Conservation (phyloP, 805 yeast genomes). For the Blastobotrys chiropterorum region DNA sequence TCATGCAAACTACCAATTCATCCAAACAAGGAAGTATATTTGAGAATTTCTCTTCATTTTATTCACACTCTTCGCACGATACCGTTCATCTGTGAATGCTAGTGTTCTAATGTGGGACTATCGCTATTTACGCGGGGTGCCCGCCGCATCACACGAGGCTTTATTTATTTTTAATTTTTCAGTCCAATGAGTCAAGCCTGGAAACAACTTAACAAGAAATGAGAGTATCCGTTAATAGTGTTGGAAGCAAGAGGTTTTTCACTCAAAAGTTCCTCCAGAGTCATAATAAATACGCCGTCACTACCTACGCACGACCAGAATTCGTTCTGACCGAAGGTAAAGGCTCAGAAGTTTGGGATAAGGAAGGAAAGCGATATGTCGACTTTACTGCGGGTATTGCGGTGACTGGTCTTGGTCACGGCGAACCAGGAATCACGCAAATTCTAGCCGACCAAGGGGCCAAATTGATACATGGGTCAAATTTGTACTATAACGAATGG, state of each 20-base stretch:
- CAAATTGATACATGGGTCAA: slow-evolving; percentile 76
- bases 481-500: slow-evolving; percentile 77
- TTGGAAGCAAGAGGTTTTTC: neutral
- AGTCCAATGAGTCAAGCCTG: neutral
- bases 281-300: slow-evolving; percentile 26
- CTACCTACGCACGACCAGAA: slow-evolving; percentile 37
- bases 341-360: slow-evolving; percentile 77
- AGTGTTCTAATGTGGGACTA: no score
- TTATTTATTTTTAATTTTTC: neutral
- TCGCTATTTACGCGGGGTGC: neutral
- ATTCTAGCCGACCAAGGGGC: slow-evolving; percentile 66
- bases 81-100: no score
- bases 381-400: slow-evolving; percentile 97
- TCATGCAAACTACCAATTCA: no score
- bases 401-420: slow-evolving; percentile 90
- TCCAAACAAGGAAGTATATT: no score
- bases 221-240: neutral
- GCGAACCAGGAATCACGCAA: slow-evolving; percentile 66
- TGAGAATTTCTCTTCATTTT: no score
- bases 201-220: neutral
- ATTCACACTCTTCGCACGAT: no score
- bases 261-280: slow-evolving; percentile 4
- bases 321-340: slow-evolving; percentile 73
- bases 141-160: neutral
- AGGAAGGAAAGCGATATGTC: slow-evolving; percentile 65